Evolutionary conservation across 352 stramenopile species (phyloP), one percentile per base, ranked within the genome.

Genomic region (Globisporangium carolinianum): DNA sequence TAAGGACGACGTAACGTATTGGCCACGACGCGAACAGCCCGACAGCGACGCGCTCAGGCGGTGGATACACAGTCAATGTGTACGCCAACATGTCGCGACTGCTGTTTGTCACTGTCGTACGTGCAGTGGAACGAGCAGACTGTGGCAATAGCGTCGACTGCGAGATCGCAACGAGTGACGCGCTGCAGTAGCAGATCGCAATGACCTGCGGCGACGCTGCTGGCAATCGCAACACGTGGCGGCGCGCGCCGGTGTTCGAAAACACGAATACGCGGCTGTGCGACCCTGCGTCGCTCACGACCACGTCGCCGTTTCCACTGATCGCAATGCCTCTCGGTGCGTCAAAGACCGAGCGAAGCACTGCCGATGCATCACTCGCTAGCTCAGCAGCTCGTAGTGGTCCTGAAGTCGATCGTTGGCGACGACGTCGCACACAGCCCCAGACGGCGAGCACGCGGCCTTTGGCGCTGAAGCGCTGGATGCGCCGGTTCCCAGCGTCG

Each of bases 401-500:
- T 32, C 24, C 24, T 32, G 42, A 17, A 12, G 42, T 11, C 42
- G 42, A 17, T 47, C 12, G 12, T 47, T 32, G 11, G 11, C 42
- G 42, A 3, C 42, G 42, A 12, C n/a, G 5, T 5, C 42, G 42
- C 5, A 45, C 55, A 57, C 68, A 76, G 1, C 75, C 72, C 79
- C 79, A 89, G 5, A 70, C 55, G 2, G 68, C 48, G 4, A 80
- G n/a, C 41, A 70, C 66, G 38, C 66, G 71, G 0, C 77, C 71
- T 56, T 71, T 75, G 32, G 60, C 63, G 11, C 53, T 79, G 47
- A 89, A 74, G 1, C 76, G 63, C 51, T 87, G 76, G 42, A 87
- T 72, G 32, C 79, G 73, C 24, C 85, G 74, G 52, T 89, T 89
- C 7, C 69, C 79, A 32, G 65, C 51, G 51, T 89, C 79, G 24